A percentile compares a stretch with the other conserved stretches of the same genome.
Conservation (phyloP, 2,329 filamentous ascomycete genomes). For the Cercospora janseana region DNA sequence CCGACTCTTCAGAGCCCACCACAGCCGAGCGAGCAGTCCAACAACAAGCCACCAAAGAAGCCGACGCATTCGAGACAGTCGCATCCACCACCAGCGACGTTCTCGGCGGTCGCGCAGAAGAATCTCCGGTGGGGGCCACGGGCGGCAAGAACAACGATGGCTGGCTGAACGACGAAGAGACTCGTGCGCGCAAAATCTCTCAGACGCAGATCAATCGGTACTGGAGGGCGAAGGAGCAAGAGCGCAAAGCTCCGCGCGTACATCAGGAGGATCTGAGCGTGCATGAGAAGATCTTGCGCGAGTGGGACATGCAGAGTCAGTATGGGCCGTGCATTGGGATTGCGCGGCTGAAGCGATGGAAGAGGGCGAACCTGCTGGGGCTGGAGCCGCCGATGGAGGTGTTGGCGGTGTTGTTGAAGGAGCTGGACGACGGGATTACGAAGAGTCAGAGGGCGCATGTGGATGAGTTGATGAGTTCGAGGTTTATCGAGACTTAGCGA, state of each 20-base stretch:
- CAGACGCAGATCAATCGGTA: slow-evolving; percentile 71
- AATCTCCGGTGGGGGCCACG: slow-evolving; percentile 45
- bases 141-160: slow-evolving; percentile 43
- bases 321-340: slow-evolving; percentile 92
- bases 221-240: slow-evolving; percentile 70
- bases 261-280: slow-evolving; percentile 72
- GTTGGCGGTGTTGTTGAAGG: slow-evolving; percentile 75
- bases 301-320: slow-evolving; percentile 88
- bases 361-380: slow-evolving; percentile 75
- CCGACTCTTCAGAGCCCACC: slow-evolving; percentile 36
- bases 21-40: slow-evolving; percentile 43
- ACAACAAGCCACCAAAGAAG: slow-evolving; percentile 41
- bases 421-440: slow-evolving; percentile 57
- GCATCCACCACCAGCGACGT: slow-evolving; percentile 31
- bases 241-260: slow-evolving; percentile 66
- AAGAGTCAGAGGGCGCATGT: slow-evolving; percentile 68
- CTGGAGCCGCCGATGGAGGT: slow-evolving; percentile 89
- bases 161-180: slow-evolving; percentile 45
- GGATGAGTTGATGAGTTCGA: slow-evolving; percentile 61
- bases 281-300: slow-evolving; percentile 81
- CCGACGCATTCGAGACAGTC: slow-evolving; percentile 27
- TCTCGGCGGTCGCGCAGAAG: slow-evolving; percentile 33
- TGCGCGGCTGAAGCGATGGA: slow-evolving; percentile 77
- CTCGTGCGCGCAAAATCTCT: slow-evolving; percentile 62
- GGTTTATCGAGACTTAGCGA: slow-evolving; percentile 43